Percentiles rank a stretch among this genome's conserved stretches.
These are phyloP conservation scores for Papiliotrema fonsecae DNA, from an alignment of 1,284 basidiomycete species.

Conservation along the genomic window DNA sequence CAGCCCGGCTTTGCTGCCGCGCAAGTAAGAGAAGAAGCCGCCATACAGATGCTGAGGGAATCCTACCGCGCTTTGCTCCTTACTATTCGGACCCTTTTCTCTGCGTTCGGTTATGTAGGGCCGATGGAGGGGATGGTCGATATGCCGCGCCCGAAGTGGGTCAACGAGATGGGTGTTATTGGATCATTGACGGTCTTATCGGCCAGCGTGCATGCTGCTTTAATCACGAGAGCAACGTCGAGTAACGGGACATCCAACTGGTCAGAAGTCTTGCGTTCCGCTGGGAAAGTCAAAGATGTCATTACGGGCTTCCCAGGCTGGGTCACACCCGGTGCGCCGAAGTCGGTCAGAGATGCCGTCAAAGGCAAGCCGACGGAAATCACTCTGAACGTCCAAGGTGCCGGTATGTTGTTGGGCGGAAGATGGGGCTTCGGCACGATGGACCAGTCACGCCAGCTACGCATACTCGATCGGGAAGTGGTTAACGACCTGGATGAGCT, in stretches of 20 bases:
- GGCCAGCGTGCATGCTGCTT: slow-evolving; percentile 27
- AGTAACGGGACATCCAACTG: slow-evolving; percentile 30
- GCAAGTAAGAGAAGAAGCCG: slow-evolving; percentile 27
- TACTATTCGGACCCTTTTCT: slow-evolving; percentile 31
- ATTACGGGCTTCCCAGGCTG: slow-evolving; percentile 24
- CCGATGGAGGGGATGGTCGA: slow-evolving; percentile 32
- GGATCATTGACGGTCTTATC: slow-evolving; percentile 35
- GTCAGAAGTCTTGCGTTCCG: slow-evolving; percentile 35
- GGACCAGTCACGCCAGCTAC: slow-evolving; percentile 4
- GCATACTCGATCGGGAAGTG: slow-evolving; percentile 19
- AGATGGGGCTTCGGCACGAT: slow-evolving; percentile 33
- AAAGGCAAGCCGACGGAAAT: slow-evolving; percentile 11
- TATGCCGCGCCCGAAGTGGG: slow-evolving; percentile 35
- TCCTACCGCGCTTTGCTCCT: slow-evolving; percentile 20
- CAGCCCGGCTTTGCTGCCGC: slow-evolving; percentile 22
- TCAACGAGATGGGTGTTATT: slow-evolving; percentile 32
- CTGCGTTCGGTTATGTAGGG: slow-evolving; percentile 42
- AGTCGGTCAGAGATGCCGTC: slow-evolving; percentile 4
- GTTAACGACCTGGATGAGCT: slow-evolving; percentile 24
- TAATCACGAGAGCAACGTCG: slow-evolving; percentile 17
- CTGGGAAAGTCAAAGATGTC: slow-evolving; percentile 32
- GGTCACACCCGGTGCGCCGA: slow-evolving; percentile 12
- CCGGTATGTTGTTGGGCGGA: slow-evolving; percentile 32
- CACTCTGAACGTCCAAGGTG: slow-evolving; percentile 22
- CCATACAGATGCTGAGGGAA: slow-evolving; percentile 17